Conservation (phyloP, 2,329 filamentous ascomycete genomes). For the Pseudogymnoascus sp. region DNA sequence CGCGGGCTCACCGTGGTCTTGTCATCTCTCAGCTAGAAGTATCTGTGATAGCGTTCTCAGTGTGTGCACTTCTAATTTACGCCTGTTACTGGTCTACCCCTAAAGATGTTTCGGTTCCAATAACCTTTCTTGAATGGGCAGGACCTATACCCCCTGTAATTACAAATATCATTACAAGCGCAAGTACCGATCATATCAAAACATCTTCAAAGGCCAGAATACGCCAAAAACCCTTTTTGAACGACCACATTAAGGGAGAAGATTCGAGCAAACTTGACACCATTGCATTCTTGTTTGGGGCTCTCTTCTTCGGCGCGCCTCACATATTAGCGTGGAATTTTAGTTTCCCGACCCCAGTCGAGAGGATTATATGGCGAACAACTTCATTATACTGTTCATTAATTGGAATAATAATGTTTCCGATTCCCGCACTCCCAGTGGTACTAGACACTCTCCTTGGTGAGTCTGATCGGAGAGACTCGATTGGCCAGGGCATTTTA, state of each 20-base stretch:
- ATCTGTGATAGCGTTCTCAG: slow-evolving; percentile 10
- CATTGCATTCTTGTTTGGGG: not conserved
- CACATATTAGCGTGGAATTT: slow-evolving; percentile 12
- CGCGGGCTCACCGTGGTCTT: not conserved
- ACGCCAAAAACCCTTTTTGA: not conserved
- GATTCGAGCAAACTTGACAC: no score
- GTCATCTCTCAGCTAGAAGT: slow-evolving; percentile 12
- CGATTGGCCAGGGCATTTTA: no score
- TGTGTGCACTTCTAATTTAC: slow-evolving; percentile 9
- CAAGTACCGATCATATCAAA: not conserved
- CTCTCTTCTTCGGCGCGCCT: slow-evolving; percentile 4
- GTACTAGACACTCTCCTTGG: no score
- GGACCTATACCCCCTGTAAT: not conserved
- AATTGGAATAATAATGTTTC: not conserved
- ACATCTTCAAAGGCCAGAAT: not conserved
- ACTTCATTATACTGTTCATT: not conserved
- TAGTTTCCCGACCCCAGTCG: slow-evolving; percentile 8
- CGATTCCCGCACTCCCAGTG: no score
- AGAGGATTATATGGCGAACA: slow-evolving; percentile 6
- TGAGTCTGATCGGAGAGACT: no score
- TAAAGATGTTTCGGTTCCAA: not conserved
- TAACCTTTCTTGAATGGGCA: not conserved
- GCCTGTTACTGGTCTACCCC: slow-evolving; percentile 8
- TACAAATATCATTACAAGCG: not conserved
- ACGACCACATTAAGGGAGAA: not conserved